phyloP scores from a whole-genome alignment of 2,329 filamentous ascomycete species.

The Fusarium sp. region DNA sequence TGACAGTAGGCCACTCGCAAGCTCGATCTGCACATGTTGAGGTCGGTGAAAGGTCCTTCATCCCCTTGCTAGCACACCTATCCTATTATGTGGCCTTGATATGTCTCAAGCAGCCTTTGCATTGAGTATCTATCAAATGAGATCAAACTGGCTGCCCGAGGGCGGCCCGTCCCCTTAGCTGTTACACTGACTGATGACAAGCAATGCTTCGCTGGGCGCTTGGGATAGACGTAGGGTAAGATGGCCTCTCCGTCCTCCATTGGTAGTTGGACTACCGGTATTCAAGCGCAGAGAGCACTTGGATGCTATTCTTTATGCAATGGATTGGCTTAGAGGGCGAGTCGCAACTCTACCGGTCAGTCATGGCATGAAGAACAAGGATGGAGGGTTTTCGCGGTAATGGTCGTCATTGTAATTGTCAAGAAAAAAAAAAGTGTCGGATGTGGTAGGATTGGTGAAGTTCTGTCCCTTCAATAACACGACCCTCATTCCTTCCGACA shows the following conservation, averaged over 20 bases:
- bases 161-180: constrained; percentile 22
- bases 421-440: neutral
- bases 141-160: constrained; percentile 37
- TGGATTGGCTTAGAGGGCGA: constrained; percentile 17
- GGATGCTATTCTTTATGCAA: neutral
- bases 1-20: constrained; percentile 10
- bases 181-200: constrained; percentile 23
- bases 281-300: constrained; percentile 19
- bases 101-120: constrained; percentile 6
- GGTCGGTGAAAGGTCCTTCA: constrained; percentile 8
- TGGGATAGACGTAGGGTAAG: constrained; percentile 1
- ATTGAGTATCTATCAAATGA: constrained; percentile 31
- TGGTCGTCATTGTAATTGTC: constrained; percentile 24
- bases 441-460: constrained; percentile 1
- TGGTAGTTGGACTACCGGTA: constrained; percentile 6
- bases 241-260: neutral
- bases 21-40: constrained; percentile 4
- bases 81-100: neutral
- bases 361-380: constrained; percentile 15
- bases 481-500: constrained; percentile 3
- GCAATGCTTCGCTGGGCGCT: constrained; percentile 17
- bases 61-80: neutral
- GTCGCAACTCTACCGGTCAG: constrained; percentile 9
- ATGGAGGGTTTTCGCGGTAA: constrained; percentile 1
- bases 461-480: constrained; percentile 4